phyloP scores from a whole-genome alignment of 1,139 yeast genomes.

The Protomyces gravidus region DNA sequence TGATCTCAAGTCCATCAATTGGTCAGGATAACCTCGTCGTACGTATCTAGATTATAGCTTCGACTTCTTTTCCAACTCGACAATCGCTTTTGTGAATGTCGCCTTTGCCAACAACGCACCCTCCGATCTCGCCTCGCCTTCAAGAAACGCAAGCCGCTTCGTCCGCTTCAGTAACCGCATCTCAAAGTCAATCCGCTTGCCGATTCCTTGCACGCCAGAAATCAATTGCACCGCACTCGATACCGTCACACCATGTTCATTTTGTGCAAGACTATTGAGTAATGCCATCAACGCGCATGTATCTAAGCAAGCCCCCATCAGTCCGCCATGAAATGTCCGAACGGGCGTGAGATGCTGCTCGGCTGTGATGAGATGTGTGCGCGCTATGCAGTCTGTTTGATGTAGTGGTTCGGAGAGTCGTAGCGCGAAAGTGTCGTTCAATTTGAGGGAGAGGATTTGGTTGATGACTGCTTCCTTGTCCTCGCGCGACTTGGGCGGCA shows the following conservation, averaged over 20 bases:
- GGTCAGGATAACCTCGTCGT: conserved; percentile 46
- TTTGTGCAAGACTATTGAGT: not conserved
- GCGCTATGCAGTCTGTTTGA: not conserved
- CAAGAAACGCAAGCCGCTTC: not conserved
- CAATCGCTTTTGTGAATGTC: not conserved
- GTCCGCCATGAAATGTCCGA: not conserved
- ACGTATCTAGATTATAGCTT: not conserved
- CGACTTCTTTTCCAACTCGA: no score
- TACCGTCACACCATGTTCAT: not conserved
- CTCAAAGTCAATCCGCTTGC: not conserved
- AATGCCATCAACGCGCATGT: not conserved
- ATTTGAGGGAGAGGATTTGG: not conserved
- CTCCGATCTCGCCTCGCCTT: not conserved
- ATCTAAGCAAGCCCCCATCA: not conserved
- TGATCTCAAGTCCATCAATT: conserved; percentile 85
- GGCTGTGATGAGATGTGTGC: not conserved
- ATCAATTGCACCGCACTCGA: not conserved
- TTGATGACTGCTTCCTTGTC: not conserved
- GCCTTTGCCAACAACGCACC: not conserved
- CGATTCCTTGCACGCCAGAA: not conserved
- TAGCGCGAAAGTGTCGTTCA: not conserved
- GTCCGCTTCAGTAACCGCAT: not conserved
- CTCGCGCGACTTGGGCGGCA: not conserved
- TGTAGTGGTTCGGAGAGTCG: not conserved
- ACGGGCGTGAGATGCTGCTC: not conserved